A percentile compares a stretch with the other conserved stretches of the same genome.
Evolutionary conservation across 306 rosid species (phyloP).

Genomic region (Medicago ruthenica): DNA sequence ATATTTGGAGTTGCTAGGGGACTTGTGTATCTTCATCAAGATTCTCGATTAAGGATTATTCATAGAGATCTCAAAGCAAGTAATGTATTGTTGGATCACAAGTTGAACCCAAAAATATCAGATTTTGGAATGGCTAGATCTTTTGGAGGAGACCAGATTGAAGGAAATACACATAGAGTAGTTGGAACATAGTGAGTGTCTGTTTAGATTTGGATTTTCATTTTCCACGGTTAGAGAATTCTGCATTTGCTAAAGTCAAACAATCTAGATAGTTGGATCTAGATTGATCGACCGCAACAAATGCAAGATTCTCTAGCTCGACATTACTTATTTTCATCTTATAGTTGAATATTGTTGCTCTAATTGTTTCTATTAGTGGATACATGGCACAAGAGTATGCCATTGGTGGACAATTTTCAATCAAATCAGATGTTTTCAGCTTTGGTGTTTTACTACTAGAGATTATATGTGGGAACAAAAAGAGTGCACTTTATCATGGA

Average conservation of each 20-base stretch:
- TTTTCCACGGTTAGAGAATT: not conserved
- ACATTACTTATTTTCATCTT: not conserved
- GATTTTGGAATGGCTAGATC: conserved; percentile 69
- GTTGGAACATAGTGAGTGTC: conserved; percentile 63
- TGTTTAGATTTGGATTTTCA: not conserved
- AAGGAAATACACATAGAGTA: conserved; percentile 66
- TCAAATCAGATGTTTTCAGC: conserved; percentile 47
- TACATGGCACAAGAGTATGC: conserved; percentile 75
- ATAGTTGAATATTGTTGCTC: not conserved
- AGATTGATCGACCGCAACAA: not conserved
- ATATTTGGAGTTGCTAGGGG: conserved; percentile 57
- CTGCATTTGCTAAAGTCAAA: not conserved
- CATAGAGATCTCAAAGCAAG: conserved; percentile 72
- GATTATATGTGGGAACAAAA: conserved; percentile 58
- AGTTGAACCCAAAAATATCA: conserved; percentile 61
- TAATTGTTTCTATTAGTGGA: conserved; percentile 41
- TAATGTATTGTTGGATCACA: conserved; percentile 58
- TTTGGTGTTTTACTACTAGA: conserved; percentile 60
- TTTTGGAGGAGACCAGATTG: conserved; percentile 55
- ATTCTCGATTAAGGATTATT: conserved; percentile 60
- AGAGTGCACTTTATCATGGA: conserved; percentile 48
- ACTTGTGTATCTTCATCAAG: conserved; percentile 64
- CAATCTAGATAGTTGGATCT: not conserved
- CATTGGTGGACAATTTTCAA: conserved; percentile 54
- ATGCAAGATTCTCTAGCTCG: not conserved